Evolutionary conservation across 1,284 basidiomycete species (phyloP).

Genomic region (Ceratobasidium sp.): DNA sequence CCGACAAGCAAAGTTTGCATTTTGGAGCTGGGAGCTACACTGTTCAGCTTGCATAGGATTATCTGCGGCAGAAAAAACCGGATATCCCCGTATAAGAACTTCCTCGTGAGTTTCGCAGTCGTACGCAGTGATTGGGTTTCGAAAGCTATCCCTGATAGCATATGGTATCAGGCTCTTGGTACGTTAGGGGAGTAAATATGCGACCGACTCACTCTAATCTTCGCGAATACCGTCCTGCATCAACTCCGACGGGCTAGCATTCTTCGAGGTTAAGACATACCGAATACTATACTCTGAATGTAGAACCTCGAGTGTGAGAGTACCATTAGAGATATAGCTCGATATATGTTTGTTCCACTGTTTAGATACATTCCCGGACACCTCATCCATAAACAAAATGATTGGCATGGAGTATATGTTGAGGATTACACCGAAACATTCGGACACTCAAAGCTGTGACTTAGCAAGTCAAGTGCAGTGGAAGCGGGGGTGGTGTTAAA

Average conservation of each 20-base stretch:
- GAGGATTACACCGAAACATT: too few relatives aligned
- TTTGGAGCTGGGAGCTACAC: slow-evolving; percentile 32
- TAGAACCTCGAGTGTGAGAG: slow-evolving; percentile 9
- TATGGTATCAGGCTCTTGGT: too few relatives aligned
- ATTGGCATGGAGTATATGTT: slow-evolving; percentile 23
- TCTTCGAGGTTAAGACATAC: background rate
- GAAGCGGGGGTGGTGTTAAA: too few relatives aligned
- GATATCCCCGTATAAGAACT: slow-evolving; percentile 48
- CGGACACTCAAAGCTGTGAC: too few relatives aligned
- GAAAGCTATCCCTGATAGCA: too few relatives aligned
- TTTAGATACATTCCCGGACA: slow-evolving; percentile 26
- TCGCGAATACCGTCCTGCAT: too few relatives aligned
- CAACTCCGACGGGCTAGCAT: slow-evolving; percentile 2
- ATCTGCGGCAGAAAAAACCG: slow-evolving; percentile 25
- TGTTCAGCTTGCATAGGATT: slow-evolving; percentile 47
- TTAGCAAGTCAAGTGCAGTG: too few relatives aligned
- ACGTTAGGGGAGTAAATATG: too few relatives aligned
- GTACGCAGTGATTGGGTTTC: slow-evolving; percentile 50
- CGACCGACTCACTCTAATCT: too few relatives aligned
- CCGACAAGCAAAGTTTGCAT: slow-evolving; percentile 39
- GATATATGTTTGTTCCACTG: slow-evolving; percentile 31
- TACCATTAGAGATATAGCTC: slow-evolving; percentile 14
- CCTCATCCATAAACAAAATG: slow-evolving; percentile 26
- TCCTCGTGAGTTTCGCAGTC: slow-evolving; percentile 52
- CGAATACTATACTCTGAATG: slow-evolving; percentile 7